Conservation (phyloP, 805 yeast species). For the Hermanozyma aechmeae region DNA sequence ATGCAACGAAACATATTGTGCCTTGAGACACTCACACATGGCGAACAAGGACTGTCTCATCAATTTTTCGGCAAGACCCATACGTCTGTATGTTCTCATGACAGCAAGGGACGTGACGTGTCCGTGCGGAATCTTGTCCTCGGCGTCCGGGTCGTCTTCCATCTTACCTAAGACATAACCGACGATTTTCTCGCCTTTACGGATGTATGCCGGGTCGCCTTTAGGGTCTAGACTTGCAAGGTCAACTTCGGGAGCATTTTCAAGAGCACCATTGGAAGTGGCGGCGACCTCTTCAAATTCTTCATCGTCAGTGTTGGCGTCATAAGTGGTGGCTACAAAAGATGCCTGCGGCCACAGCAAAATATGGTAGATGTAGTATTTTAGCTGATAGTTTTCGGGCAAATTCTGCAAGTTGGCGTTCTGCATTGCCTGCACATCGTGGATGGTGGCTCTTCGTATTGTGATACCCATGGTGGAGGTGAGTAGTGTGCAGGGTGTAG, state of each 20-base stretch:
- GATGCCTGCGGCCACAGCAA: constrained; percentile 97
- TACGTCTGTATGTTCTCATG: constrained; percentile 89
- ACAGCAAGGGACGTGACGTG: constrained; percentile 92
- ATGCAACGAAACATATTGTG: constrained; percentile 80
- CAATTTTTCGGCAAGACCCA: constrained; percentile 88
- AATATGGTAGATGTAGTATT: constrained; percentile 89
- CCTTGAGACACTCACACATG: constrained; percentile 70
- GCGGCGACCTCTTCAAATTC: constrained; percentile 2
- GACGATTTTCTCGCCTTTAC: constrained; percentile 71
- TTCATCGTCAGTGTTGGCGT: constrained; percentile 16
- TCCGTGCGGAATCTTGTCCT: constrained; percentile 73
- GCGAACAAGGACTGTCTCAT: constrained; percentile 82
- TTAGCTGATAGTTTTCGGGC: constrained; percentile 90
- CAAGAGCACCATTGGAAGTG: no score
- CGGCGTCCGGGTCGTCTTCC: constrained; percentile 86
- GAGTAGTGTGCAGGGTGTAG: background rate
- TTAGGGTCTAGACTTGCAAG: constrained; percentile 26
- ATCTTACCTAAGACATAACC: constrained; percentile 94
- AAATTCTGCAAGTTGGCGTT: constrained; percentile 85
- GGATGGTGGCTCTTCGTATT: constrained; percentile 78
- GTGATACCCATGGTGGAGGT: constrained; percentile 64
- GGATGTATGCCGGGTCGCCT: constrained; percentile 57
- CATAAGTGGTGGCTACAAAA: constrained; percentile 83
- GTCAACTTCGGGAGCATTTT: no score
- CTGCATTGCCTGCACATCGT: constrained; percentile 91